Conservation (phyloP, 2,329 filamentous ascomycete genomes). For the Botryotinia convoluta region DNA sequence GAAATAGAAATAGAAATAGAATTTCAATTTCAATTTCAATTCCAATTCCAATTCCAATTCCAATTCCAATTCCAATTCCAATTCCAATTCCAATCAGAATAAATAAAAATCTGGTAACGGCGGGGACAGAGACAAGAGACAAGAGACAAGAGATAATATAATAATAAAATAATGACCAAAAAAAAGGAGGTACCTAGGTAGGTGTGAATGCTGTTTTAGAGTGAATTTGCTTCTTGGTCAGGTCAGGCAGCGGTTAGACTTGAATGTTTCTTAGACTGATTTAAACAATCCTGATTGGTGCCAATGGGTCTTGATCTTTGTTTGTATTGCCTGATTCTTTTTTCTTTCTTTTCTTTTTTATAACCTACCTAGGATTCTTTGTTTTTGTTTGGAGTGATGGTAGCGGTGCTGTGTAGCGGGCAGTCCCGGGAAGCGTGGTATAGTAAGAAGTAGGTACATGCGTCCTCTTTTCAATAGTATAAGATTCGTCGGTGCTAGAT, state of each 20-base stretch:
- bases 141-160: neutral
- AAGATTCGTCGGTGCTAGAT: neutral
- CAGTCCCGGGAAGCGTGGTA: neutral
- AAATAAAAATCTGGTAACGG: neutral
- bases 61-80: neutral
- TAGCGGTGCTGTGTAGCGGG: neutral
- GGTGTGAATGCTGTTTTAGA: neutral
- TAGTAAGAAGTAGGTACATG: neutral
- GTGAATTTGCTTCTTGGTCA: neutral
- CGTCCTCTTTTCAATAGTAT: neutral
- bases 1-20: neutral
- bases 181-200: conserved; percentile 1
- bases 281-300: conserved; percentile 6
- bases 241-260: conserved; percentile 12
- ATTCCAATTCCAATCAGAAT: neutral
- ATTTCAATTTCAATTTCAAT: too few relatives aligned
- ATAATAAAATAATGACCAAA: neutral
- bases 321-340: neutral
- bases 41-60: neutral
- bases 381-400: neutral
- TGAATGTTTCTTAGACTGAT: conserved; percentile 1
- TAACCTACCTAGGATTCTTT: neutral
- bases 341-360: neutral
- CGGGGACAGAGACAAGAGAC: neutral
- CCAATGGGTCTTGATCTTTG: conserved; percentile 5